A percentile compares a stretch with the other conserved stretches of the same genome.
These are phyloP conservation scores for Xylariomycetidae sp. DNA, from an alignment of 2,329 filamentous ascomycete species.

Conservation along the genomic window DNA sequence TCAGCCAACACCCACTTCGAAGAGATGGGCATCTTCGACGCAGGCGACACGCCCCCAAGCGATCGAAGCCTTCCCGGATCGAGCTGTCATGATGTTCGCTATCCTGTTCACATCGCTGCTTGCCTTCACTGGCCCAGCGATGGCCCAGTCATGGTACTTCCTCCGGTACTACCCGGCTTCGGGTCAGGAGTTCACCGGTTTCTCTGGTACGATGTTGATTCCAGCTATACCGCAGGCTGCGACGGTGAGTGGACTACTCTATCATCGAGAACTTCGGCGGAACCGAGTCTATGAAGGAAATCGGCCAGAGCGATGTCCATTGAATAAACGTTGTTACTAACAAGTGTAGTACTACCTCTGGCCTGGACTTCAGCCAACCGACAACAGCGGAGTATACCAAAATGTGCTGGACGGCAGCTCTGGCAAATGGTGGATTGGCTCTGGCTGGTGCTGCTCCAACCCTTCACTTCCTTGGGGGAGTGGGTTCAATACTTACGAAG, in stretches of 20 bases:
- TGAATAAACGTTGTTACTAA: too few species aligned
- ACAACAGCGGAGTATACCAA: constrained; percentile 35
- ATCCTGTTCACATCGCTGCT: constrained; percentile 17
- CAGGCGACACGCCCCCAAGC: too few species aligned
- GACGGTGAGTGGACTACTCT: constrained; percentile 13
- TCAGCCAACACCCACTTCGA: too few species aligned
- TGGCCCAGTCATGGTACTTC: constrained; percentile 28
- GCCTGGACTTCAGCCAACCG: constrained; percentile 35
- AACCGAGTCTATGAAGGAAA: background rate
- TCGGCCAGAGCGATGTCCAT: background rate
- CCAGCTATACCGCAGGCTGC: constrained; percentile 26
- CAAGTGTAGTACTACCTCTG: constrained; percentile 32
- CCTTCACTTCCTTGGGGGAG: constrained; percentile 32
- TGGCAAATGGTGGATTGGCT: constrained; percentile 35
- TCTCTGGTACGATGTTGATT: constrained; percentile 25
- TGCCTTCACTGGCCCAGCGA: constrained; percentile 19
- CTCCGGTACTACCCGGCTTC: constrained; percentile 27
- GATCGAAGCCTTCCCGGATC: constrained; percentile 2
- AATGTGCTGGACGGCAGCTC: constrained; percentile 34
- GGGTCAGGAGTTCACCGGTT: constrained; percentile 28
- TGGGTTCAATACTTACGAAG: constrained; percentile 31
- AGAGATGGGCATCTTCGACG: too few species aligned
- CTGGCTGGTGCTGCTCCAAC: constrained; percentile 35
- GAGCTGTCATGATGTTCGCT: constrained; percentile 11
- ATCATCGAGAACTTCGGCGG: background rate